Evolutionary conservation across 192 early-diverging fungal species (phyloP).

Genomic region (Piromyces finnis): DNA sequence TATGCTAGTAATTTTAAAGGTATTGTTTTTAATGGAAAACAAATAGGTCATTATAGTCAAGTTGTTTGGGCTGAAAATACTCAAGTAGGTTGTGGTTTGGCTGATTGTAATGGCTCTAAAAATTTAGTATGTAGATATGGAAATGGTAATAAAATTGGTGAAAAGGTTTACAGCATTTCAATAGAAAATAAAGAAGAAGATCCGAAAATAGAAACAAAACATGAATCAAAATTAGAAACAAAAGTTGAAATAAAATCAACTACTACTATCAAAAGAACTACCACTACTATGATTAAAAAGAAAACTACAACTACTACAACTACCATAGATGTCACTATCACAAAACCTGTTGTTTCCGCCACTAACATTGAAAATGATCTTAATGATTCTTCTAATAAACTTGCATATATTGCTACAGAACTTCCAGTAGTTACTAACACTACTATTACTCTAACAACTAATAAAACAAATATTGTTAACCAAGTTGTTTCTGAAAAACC

Average conservation of each 20-base stretch:
- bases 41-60: background rate
- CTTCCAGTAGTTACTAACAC: too few species aligned
- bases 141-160: background rate
- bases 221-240: too few species aligned
- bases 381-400: too few species aligned
- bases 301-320: background rate
- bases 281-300: too few species aligned
- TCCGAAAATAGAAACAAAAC: background rate
- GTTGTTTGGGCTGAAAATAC: background rate
- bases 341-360: background rate
- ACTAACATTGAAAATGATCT: too few species aligned
- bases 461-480: too few species aligned
- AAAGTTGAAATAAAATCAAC: background rate
- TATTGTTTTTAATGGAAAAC: background rate
- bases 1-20: background rate
- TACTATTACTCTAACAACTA: too few species aligned
- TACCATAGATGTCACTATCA: background rate
- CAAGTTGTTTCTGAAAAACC: too few species aligned
- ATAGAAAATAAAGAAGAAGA: background rate
- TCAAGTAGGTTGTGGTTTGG: background rate
- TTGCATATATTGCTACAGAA: too few species aligned
- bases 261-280: too few species aligned
- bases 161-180: background rate
- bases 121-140: background rate
- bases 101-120: background rate